Percentiles rank a stretch among this genome's conserved stretches.
These are phyloP conservation scores for Alopecurus myosuroides DNA, from an alignment of 176 grass and related monocot species.

Conservation along the genomic window DNA sequence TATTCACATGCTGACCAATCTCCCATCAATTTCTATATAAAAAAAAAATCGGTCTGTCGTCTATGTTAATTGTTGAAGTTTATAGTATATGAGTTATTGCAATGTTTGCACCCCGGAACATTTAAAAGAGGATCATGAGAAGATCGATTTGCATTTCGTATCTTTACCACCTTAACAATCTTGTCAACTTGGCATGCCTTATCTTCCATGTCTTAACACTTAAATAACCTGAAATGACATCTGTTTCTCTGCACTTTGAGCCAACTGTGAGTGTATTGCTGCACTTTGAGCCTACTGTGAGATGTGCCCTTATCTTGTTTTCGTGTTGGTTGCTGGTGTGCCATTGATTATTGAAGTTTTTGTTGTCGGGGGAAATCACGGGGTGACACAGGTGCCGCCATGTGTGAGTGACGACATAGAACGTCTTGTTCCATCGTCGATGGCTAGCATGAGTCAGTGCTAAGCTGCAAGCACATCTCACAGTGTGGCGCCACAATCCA, in stretches of 20 bases:
- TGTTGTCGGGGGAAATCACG: no score
- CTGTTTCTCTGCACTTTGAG: not conserved
- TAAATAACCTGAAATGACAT: not conserved
- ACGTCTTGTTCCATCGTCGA: no score
- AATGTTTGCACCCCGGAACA: not conserved
- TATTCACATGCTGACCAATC: conserved; percentile 5
- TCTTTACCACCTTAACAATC: not conserved
- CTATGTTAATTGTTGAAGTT: conserved; percentile 1
- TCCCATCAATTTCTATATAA: not conserved
- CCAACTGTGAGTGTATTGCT: not conserved
- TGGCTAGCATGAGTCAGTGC: no score
- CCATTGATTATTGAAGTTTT: no score
- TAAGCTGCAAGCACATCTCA: no score
- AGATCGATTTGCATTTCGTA: not conserved
- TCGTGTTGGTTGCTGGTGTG: no score
- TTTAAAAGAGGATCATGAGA: conserved; percentile 17
- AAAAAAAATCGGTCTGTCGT: conserved; percentile 18
- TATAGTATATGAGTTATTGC: conserved; percentile 13
- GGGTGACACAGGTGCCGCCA: no score
- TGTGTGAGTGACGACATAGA: no score
- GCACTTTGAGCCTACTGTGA: no score
- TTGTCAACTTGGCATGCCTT: conserved; percentile 12
- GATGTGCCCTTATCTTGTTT: no score
- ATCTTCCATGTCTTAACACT: not conserved
- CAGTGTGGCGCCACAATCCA: no score